Evolutionary conservation across 2,329 filamentous ascomycete genomes (phyloP).

Genomic region (Aureobasidium pullulans): DNA sequence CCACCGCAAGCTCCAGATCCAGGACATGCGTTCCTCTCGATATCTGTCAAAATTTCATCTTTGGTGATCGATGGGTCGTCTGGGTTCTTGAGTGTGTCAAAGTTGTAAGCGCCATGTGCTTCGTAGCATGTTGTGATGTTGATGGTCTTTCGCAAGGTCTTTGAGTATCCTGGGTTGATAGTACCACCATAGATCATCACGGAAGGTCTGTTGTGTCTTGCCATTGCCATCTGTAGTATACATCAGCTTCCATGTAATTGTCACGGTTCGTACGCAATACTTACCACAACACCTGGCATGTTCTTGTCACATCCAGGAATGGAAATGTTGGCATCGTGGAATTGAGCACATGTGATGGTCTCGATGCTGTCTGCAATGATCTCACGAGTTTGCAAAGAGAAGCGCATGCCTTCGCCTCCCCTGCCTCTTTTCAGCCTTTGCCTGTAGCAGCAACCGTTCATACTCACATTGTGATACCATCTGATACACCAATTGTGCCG

Average conservation of each 20-base stretch:
- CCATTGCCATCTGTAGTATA: slow-evolving; percentile 62
- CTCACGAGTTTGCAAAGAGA: slow-evolving; percentile 86
- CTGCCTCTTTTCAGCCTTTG: slow-evolving; percentile 39
- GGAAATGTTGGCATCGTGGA: slow-evolving; percentile 95
- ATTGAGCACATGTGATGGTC: slow-evolving; percentile 97
- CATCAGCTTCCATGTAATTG: background rate
- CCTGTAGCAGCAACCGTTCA: too few relatives aligned
- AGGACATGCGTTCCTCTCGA: slow-evolving; percentile 72
- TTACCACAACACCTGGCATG: slow-evolving; percentile 77
- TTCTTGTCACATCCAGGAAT: slow-evolving; percentile 98
- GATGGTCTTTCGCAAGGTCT: slow-evolving; percentile 67
- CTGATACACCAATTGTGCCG: slow-evolving; percentile 82
- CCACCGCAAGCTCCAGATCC: slow-evolving; percentile 76
- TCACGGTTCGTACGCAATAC: background rate
- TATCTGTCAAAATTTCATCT: slow-evolving; percentile 74
- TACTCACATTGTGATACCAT: slow-evolving; percentile 76
- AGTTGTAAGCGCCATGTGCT: slow-evolving; percentile 73
- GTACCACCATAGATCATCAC: slow-evolving; percentile 94
- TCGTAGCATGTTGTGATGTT: slow-evolving; percentile 89
- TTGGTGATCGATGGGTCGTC: slow-evolving; percentile 61
- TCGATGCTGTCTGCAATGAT: slow-evolving; percentile 97
- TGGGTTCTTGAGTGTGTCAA: slow-evolving; percentile 64
- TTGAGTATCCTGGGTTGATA: slow-evolving; percentile 78
- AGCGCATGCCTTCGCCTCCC: slow-evolving; percentile 92
- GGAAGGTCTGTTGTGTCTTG: slow-evolving; percentile 82